Base-by-base conservation (phyloP, 352 stramenopile species). In the Blastocystis sp. region DNA sequence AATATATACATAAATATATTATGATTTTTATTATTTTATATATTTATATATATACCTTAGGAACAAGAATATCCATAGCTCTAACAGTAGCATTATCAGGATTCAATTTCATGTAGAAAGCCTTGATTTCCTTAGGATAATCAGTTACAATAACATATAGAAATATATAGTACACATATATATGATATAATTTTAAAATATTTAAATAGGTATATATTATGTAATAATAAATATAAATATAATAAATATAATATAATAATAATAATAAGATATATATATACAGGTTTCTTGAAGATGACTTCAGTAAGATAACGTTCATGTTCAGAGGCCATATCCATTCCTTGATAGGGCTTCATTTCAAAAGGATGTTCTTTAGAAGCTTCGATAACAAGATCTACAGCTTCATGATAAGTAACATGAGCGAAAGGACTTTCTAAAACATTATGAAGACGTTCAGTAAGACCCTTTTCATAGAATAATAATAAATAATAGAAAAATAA, bases 91-190 rank as follows among this genome's bases (percentile, higher is more conserved):
- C 77, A 19, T 83, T 82, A 32, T 82, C 77, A 37, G 89, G 76
- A 68, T 95, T 95, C 65, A 89, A 80, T 39, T 87, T 77, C 91
- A 98, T 98, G 76, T 98, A 96, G 68, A 98, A 96, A 4, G 89
- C 84, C 74, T 98, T 98, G 65, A 95, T 94, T 6, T 77, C 75
- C 9, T 84, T 86, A 1, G 91, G 88, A 70, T 96, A 98, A 65
- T 96, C 84, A 41, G 93, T 95, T 57, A 98, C 85, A 68, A 98
- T 95, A 4, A 94, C 83, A 1, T 73, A 71, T 25, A 72, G 78
- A 23, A 80, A 64, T 11, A 11, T 19, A 45, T 33, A 58, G 31
- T 68, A 24, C 40, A 13, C n/a, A n/a, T n/a, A n/a, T n/a, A n/a
- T n/a, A n/a, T n/a, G n/a, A n/a, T n/a, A n/a, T n/a, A n/a, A n/a